These are phyloP conservation scores for Apiospora rasikravindrae DNA, from an alignment of 2,329 filamentous ascomycete genomes.

Conservation along the genomic window DNA sequence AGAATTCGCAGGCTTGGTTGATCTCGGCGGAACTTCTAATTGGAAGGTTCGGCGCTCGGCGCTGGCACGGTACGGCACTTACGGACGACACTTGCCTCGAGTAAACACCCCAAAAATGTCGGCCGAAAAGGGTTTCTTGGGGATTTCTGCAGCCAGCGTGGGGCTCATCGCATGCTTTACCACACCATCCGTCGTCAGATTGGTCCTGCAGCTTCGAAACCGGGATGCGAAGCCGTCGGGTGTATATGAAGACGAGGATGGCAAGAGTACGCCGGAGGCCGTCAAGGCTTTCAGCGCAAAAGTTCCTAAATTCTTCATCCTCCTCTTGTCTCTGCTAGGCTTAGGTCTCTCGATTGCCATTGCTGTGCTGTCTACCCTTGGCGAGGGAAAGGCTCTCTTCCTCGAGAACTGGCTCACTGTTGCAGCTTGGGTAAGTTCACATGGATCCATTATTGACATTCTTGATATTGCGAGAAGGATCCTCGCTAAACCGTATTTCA, in stretches of 20 bases:
- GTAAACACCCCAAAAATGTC: slow-evolving; percentile 27
- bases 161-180: slow-evolving; percentile 33
- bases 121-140: slow-evolving; percentile 28
- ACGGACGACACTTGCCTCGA: slow-evolving; percentile 11
- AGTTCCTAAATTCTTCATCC: slow-evolving; percentile 59
- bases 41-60: slow-evolving; percentile 7
- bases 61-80: slow-evolving; percentile 4
- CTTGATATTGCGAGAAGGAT: slow-evolving; percentile 8
- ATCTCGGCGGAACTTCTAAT: neutral
- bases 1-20: neutral
- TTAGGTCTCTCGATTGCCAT: slow-evolving; percentile 60
- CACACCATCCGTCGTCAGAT: slow-evolving; percentile 30
- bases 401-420: slow-evolving; percentile 65
- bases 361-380: slow-evolving; percentile 57
- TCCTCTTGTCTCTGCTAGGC: slow-evolving; percentile 59
- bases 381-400: slow-evolving; percentile 45
- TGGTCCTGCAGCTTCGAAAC: slow-evolving; percentile 29
- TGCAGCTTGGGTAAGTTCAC: slow-evolving; percentile 64
- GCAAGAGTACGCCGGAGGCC: slow-evolving; percentile 68
- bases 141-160: slow-evolving; percentile 34
- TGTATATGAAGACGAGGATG: slow-evolving; percentile 73
- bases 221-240: slow-evolving; percentile 42
- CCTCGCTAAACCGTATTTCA: slow-evolving; percentile 36
- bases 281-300: slow-evolving; percentile 66
- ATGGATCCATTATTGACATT: slow-evolving; percentile 28